Base-by-base conservation (phyloP, 441 rosid genomes). In the Theobroma grandiflorum region DNA sequence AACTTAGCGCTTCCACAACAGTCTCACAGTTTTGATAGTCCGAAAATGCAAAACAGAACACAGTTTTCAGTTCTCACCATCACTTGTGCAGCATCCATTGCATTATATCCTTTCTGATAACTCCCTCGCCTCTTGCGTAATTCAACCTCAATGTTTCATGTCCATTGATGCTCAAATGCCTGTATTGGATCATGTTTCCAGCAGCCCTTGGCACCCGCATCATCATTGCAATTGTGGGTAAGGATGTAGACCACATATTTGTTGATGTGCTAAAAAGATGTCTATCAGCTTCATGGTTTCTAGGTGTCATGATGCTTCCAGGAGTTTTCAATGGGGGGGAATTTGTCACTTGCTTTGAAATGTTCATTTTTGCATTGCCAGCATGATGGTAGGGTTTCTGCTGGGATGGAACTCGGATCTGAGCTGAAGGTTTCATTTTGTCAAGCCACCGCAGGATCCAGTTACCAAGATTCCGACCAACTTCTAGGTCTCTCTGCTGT, bases 401-500 rank as follows among this genome's bases (percentile, higher is more conserved):
- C 1, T 85, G 78, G 11, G 84, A 62, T 59, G 84, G 65, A 62
- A 79, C 82, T 55, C 95, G 94, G 68, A 96, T 95, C 81, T 90
- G 91, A 71, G 99, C 98, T 14, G 97, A 89, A 15, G 98, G 98
- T 83, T 93, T 96, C 94, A 91, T 89, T 57, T 84, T 77, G 80
- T 95, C 93, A 33, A 96, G 96, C 92, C 93, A 91, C 58, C 94
- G 93, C n/a, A 95, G 90, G 74, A 96, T 90, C 95, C 98, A 83
- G 88, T 96, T 95, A 38, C 98, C 98, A 1, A 95, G 80, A 80
- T 90, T 93, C 75, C 94, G 79, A 74, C 99, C 99, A 43, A 96
- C 94, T 88, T 91, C 90, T 72, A 95, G 83, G 85, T 96, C 98
- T 84, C 99, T 89, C 26, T 91, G 81, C 74, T 96, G 98, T 79